These are phyloP conservation scores for Termitomyces eurrhizus DNA, from an alignment of 768 basidiomycete genomes.

Conservation along the genomic window DNA sequence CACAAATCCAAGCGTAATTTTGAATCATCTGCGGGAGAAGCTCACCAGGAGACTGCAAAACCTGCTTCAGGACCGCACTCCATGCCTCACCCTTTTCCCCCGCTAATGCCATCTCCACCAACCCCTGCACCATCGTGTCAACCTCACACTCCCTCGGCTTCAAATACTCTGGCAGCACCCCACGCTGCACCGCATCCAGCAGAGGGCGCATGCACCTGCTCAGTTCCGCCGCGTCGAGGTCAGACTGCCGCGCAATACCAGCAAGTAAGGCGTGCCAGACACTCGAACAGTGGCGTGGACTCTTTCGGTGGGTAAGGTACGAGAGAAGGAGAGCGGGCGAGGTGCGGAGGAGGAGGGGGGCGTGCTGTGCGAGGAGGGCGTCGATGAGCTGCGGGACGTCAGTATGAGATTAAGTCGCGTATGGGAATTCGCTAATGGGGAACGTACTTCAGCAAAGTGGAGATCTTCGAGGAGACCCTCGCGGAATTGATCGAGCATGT, in stretches of 20 bases:
- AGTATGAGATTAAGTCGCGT: background rate
- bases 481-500: constrained; percentile 50
- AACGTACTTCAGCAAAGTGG: constrained; percentile 39
- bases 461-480: constrained; percentile 42
- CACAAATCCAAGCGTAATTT: background rate
- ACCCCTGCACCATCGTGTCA: constrained; percentile 35
- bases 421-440: background rate
- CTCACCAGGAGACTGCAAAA: constrained; percentile 40
- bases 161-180: constrained; percentile 40
- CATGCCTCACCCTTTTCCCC: constrained; percentile 21
- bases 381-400: constrained; percentile 39
- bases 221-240: constrained; percentile 6
- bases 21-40: background rate
- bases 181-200: constrained; percentile 36
- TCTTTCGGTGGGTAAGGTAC: constrained; percentile 46
- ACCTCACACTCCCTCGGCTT: constrained; percentile 40
- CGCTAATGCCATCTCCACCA: constrained; percentile 36
- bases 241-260: background rate
- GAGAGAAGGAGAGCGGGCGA: constrained; percentile 44
- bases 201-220: constrained; percentile 31
- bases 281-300: constrained; percentile 22
- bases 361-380: constrained; percentile 32
- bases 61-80: constrained; percentile 28
- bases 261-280: constrained; percentile 47
- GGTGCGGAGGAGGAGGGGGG: constrained; percentile 33